Conservation (phyloP, 352 stramenopile species). For the Phytophthora macrochlamydospora region DNA sequence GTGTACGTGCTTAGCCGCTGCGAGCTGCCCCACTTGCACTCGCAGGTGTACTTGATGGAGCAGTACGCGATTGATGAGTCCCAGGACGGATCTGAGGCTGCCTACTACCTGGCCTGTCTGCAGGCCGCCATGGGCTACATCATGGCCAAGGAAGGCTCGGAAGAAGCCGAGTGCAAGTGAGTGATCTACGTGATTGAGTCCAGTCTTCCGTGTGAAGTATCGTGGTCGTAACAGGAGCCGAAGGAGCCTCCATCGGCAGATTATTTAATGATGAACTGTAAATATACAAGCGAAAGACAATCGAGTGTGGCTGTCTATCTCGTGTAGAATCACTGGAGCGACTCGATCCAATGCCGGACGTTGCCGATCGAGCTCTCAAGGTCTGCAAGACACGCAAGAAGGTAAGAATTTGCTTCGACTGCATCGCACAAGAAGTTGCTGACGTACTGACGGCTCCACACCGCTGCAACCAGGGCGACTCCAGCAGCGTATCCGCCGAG, state of each 20-base stretch:
- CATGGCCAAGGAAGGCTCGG: slow-evolving; percentile 40
- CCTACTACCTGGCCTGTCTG: slow-evolving; percentile 84
- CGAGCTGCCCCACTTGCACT: slow-evolving; percentile 74
- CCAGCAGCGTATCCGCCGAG: slow-evolving; percentile 62
- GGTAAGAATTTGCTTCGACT: neutral
- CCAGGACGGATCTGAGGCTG: slow-evolving; percentile 74
- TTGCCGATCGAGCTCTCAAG: slow-evolving; percentile 45
- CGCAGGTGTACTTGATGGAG: slow-evolving; percentile 82
- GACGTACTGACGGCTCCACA: slow-evolving; percentile 63
- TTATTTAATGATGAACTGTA: slow-evolving; percentile 44
- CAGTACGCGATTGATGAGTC: slow-evolving; percentile 73
- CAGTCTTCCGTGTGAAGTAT: slow-evolving; percentile 13
- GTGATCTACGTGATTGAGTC: slow-evolving; percentile 9
- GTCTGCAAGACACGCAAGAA: slow-evolving; percentile 13
- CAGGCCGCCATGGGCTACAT: slow-evolving; percentile 84
- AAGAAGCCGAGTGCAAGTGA: slow-evolving; percentile 18
- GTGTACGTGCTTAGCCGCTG: slow-evolving; percentile 75
- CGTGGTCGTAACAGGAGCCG: slow-evolving; percentile 21
- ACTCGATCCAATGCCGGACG: slow-evolving; percentile 76
- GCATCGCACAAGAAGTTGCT: slow-evolving; percentile 15
- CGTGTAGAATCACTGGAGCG: slow-evolving; percentile 48
- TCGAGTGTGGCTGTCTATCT: slow-evolving; percentile 8
- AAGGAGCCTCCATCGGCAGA: slow-evolving; percentile 17
- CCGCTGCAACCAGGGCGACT: slow-evolving; percentile 76
- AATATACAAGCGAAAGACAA: slow-evolving; percentile 33